phyloP scores from a whole-genome alignment of 2,329 filamentous ascomycete species.

The Calonectria crousiana region DNA sequence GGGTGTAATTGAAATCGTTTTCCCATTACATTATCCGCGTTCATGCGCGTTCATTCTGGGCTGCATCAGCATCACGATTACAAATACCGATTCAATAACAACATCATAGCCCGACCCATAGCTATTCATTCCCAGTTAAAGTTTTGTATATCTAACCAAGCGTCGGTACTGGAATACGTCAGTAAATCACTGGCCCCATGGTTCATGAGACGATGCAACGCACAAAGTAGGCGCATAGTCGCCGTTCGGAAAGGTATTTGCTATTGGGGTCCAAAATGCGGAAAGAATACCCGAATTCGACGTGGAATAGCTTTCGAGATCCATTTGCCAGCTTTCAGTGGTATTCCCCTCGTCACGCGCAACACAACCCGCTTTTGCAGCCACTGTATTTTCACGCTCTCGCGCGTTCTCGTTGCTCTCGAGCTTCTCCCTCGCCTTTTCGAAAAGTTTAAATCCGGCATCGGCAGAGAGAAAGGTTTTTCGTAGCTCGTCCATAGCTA shows the following conservation, averaged over 20 bases:
- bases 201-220: background rate
- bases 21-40: no score
- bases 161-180: background rate
- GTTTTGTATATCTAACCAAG: background rate
- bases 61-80: background rate
- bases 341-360: background rate
- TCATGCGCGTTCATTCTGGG: background rate
- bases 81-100: background rate
- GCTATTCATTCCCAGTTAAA: background rate
- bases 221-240: background rate
- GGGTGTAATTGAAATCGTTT: no score
- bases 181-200: background rate
- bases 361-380: background rate
- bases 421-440: constrained; percentile 10
- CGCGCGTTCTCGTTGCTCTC: background rate
- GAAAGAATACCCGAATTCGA: background rate
- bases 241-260: background rate
- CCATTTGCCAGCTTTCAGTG: background rate
- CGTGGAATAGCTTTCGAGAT: background rate
- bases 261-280: background rate
- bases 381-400: background rate
- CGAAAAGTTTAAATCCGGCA: constrained; percentile 20
- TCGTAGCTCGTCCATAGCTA: constrained; percentile 21
- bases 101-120: background rate
- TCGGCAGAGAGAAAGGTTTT: constrained; percentile 23